These are phyloP conservation scores for Actinomucor elegans DNA, from an alignment of 371 early-diverging fungal genomes.

Conservation along the genomic window DNA sequence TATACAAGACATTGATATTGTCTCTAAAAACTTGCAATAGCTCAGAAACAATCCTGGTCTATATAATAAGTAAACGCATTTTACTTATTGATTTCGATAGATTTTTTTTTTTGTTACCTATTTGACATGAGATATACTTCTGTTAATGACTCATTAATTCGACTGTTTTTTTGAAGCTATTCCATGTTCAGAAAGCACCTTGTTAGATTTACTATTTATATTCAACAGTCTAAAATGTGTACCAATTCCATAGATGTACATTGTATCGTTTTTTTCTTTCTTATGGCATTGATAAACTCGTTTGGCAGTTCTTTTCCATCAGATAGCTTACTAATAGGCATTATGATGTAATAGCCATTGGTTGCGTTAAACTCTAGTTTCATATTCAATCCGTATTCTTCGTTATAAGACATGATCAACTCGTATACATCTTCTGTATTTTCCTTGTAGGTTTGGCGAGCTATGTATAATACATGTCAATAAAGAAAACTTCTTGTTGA, in stretches of 20 bases:
- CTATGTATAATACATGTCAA: constrained; percentile 25
- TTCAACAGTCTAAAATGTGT: too few relatives aligned
- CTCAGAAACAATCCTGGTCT: constrained; percentile 61
- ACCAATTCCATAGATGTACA: constrained; percentile 85
- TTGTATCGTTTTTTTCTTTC: constrained; percentile 57
- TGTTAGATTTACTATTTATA: too few relatives aligned
- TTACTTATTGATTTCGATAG: too few relatives aligned
- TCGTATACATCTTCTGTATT: constrained; percentile 82
- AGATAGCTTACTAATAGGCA: constrained; percentile 36
- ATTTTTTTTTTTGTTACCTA: constrained; percentile 39
- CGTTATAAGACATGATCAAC: constrained; percentile 55
- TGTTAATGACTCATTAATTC: constrained; percentile 79
- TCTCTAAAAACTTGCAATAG: constrained; percentile 58
- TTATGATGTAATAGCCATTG: constrained; percentile 65
- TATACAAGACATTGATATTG: constrained; percentile 70
- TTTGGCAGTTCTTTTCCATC: constrained; percentile 39
- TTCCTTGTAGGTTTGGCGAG: constrained; percentile 85
- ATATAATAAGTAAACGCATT: too few relatives aligned
- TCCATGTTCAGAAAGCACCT: not conserved
- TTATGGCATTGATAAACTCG: constrained; percentile 60
- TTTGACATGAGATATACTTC: constrained; percentile 89
- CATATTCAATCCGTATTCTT: constrained; percentile 56
- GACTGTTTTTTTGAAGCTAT: constrained; percentile 55
- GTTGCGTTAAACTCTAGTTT: constrained; percentile 64
- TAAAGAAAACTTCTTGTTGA: too few relatives aligned